Evolutionary conservation across 2,329 filamentous ascomycete genomes (phyloP).

Genomic region (Scedosporium dehoogii): DNA sequence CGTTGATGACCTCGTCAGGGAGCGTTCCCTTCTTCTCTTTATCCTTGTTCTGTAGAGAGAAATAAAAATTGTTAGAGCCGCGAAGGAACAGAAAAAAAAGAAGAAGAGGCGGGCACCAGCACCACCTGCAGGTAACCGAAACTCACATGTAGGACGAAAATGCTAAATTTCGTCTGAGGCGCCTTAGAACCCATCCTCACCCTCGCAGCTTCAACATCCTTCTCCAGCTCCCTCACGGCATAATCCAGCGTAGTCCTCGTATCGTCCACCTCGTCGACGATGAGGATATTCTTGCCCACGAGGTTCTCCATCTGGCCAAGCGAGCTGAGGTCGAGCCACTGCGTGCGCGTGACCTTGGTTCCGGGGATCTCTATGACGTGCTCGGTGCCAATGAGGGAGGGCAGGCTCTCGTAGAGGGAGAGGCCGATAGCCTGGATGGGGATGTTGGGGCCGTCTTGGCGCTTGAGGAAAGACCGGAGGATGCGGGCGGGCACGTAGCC

Average conservation of each 20-base stretch:
- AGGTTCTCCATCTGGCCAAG: slow-evolving; percentile 78
- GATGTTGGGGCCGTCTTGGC: slow-evolving; percentile 79
- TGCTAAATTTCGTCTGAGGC: slow-evolving; percentile 73
- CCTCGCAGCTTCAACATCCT: slow-evolving; percentile 80
- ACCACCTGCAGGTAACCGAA: neutral
- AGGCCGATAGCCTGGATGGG: slow-evolving; percentile 98
- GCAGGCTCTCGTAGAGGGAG: slow-evolving; percentile 85
- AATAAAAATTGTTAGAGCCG: neutral
- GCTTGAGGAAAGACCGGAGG: slow-evolving; percentile 93
- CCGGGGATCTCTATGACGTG: slow-evolving; percentile 62
- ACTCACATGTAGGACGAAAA: slow-evolving; percentile 89
- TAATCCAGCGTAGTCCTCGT: slow-evolving; percentile 91
- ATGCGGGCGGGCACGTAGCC: slow-evolving; percentile 97
- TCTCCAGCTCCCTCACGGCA: slow-evolving; percentile 83
- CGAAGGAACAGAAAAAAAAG: neutral
- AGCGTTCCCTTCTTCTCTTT: slow-evolving; percentile 88
- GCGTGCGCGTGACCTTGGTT: slow-evolving; percentile 91
- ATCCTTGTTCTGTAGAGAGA: slow-evolving; percentile 69
- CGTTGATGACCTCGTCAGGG: slow-evolving; percentile 64
- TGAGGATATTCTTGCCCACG: slow-evolving; percentile 83
- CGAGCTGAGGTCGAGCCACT: slow-evolving; percentile 89
- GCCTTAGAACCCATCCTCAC: slow-evolving; percentile 56
- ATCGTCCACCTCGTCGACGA: slow-evolving; percentile 93
- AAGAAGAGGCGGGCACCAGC: slow-evolving; percentile 6
- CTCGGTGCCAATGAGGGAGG: slow-evolving; percentile 29